Evolutionary conservation across 352 stramenopile species (phyloP).

Genomic region (Globisporangium viniferum): DNA sequence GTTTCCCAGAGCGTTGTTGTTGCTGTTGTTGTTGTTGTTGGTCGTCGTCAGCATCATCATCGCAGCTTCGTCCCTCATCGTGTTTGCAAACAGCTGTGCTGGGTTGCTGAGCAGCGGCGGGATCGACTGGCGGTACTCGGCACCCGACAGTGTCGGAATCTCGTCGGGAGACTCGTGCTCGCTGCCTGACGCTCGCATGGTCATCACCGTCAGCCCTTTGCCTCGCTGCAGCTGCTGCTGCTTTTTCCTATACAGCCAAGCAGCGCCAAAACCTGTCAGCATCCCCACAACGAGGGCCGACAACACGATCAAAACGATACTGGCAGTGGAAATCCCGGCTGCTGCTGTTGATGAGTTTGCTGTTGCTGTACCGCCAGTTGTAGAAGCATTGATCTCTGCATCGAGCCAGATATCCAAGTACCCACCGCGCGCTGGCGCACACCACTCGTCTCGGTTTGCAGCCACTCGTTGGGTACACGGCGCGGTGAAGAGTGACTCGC

Average conservation of each 20-base stretch:
- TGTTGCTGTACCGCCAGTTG: neutral
- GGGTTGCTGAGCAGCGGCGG: constrained; percentile 3
- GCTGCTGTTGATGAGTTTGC: neutral
- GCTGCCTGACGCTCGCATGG: neutral
- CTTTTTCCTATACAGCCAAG: neutral
- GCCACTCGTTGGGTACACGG: constrained; percentile 1
- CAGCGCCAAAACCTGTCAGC: neutral
- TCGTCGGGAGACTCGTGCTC: neutral
- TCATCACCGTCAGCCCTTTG: constrained; percentile 1
- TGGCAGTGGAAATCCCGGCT: neutral
- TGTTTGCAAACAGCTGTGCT: constrained; percentile 1
- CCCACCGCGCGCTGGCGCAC: neutral
- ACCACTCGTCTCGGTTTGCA: constrained; percentile 9
- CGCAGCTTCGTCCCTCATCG: neutral
- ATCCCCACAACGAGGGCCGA: neutral
- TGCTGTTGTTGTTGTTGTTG: neutral
- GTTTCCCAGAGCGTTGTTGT: neutral
- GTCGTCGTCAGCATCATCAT: neutral
- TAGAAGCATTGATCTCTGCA: neutral
- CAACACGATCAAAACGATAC: neutral
- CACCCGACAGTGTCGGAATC: constrained; percentile 4
- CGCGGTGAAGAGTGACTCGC: constrained; percentile 1
- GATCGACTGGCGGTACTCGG: constrained; percentile 5
- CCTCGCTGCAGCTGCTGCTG: neutral
- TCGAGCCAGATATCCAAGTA: constrained; percentile 11